Evolutionary conservation across 2,329 filamentous ascomycete genomes (phyloP), one percentile per base, ranked within the genome.

Genomic region (Samsoniella hepiali): DNA sequence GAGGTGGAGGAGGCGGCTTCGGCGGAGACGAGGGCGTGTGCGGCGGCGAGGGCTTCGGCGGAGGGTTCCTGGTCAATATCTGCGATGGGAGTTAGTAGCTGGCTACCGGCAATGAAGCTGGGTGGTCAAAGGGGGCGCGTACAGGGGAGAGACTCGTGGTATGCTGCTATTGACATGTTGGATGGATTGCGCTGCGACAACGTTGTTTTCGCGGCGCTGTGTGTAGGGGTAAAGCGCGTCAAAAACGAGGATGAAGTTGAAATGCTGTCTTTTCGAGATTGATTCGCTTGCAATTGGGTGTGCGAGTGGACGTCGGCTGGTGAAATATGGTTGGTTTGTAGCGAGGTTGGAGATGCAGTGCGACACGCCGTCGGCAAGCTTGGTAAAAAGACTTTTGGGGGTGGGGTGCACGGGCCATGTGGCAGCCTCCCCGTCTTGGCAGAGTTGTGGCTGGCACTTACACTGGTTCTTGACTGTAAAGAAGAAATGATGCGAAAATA

Each of bases 141-240:
- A 93, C 91, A 94, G 56, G 91, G 91, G 29, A 96, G 86, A 29
- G 90, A 91, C 73, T 95, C 91, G 77, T 93, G 89, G 66, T 88
- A 79, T 59, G 76, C 77, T 57, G 75, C 72, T 47, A 69, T 54
- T 32, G 66, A 67, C 70, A 72, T 72, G 56, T 59, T 59, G 49
- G 45, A 31, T 3, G 31, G 17, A 8, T 36, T 58, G 15, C 13
- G 55, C 11, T 29, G 15, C 38, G 27, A 32, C 31, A 22, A 22
- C 22, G 22, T 22, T 22, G 32, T 8, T 36, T 38, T 54, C 2
- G 55, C 55, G 55, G 55, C 31, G 55, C 55, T 58, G 55, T 58
- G 55, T 9, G 3, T n/a, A 15, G 32, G 34, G 38, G n/a, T 9
- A n/a, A 11, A 17, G 17, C 5, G 15, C 15, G 53, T 27, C 9